phyloP scores from a whole-genome alignment of 768 basidiomycete genomes.

The Phaffia australis region DNA sequence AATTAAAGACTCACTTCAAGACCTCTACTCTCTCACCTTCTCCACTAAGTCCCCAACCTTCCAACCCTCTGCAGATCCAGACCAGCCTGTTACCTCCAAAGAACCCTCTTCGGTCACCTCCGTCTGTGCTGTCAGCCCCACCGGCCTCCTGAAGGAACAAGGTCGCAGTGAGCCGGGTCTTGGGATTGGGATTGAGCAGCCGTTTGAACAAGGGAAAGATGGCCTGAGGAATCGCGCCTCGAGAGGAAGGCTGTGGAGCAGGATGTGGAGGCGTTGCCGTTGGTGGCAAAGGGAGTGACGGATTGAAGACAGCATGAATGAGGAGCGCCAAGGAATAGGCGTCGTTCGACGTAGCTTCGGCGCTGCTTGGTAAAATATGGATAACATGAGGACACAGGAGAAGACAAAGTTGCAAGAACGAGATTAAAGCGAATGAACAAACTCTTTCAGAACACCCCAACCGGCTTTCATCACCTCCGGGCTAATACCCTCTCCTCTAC shows the following conservation, averaged over 20 bases:
- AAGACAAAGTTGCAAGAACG: background rate
- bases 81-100: slow-evolving; percentile 73
- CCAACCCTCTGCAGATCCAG: slow-evolving; percentile 70
- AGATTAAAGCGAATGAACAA: slow-evolving; percentile 29
- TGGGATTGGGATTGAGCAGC: slow-evolving; percentile 79
- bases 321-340: slow-evolving; percentile 80
- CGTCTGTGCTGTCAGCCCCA: slow-evolving; percentile 50
- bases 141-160: slow-evolving; percentile 67
- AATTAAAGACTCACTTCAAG: slow-evolving; percentile 49
- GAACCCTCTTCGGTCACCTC: slow-evolving; percentile 50
- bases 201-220: slow-evolving; percentile 75
- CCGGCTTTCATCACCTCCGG: slow-evolving; percentile 84
- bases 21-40: slow-evolving; percentile 69
- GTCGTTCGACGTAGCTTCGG: slow-evolving; percentile 58
- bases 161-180: slow-evolving; percentile 62
- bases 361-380: slow-evolving; percentile 31
- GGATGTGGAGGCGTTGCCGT: slow-evolving; percentile 58
- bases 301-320: slow-evolving; percentile 79
- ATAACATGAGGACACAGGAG: background rate
- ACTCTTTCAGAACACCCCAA: slow-evolving; percentile 78
- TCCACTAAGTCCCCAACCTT: slow-evolving; percentile 66
- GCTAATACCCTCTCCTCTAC: slow-evolving; percentile 51
- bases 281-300: slow-evolving; percentile 55
- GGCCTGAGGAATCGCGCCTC: slow-evolving; percentile 61
- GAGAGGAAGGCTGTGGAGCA: slow-evolving; percentile 63